Percentiles rank a stretch among this genome's conserved stretches.
phyloP scores from a whole-genome alignment of 83 land plant genomes.

The Picea mariana region DNA sequence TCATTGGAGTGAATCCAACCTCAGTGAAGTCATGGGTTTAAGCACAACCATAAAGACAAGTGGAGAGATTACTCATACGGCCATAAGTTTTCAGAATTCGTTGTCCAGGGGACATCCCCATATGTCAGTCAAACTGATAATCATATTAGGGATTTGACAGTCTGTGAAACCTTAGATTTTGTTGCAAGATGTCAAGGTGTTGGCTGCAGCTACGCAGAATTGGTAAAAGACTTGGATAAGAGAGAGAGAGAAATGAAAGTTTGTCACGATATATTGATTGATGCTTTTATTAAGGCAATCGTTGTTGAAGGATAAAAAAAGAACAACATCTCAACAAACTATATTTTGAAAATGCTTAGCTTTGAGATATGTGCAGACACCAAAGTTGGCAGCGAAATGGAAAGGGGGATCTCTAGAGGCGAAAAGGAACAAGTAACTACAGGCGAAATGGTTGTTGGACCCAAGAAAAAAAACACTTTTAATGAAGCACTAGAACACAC shows the following conservation, averaged over 20 bases:
- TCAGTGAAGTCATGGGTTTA: no score
- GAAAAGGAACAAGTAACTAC: slow-evolving; percentile 85
- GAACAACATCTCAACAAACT: slow-evolving; percentile 68
- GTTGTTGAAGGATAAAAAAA: slow-evolving; percentile 60
- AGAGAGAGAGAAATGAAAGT: slow-evolving; percentile 62
- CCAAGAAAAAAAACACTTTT: no score
- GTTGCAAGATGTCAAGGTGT: slow-evolving; percentile 86
- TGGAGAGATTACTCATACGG: slow-evolving; percentile 75
- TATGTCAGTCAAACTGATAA: slow-evolving; percentile 80
- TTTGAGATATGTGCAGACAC: slow-evolving; percentile 79
- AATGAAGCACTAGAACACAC: no score
- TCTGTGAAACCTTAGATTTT: slow-evolving; percentile 85
- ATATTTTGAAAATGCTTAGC: slow-evolving; percentile 74
- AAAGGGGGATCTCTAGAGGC: slow-evolving; percentile 87
- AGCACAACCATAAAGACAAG: no score
- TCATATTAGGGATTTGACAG: slow-evolving; percentile 85
- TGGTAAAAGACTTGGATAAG: slow-evolving; percentile 44
- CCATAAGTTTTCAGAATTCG: slow-evolving; percentile 53
- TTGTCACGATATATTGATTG: slow-evolving; percentile 70
- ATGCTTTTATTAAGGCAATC: slow-evolving; percentile 90
- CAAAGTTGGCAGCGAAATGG: slow-evolving; percentile 76
- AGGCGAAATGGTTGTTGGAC: slow-evolving; percentile 45
- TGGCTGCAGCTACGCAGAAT: slow-evolving; percentile 60
- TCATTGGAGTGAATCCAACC: no score
- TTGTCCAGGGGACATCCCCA: slow-evolving; percentile 67